Conservation (phyloP, 495 filamentous ascomycete genomes). For the Neurospora terricola region DNA sequence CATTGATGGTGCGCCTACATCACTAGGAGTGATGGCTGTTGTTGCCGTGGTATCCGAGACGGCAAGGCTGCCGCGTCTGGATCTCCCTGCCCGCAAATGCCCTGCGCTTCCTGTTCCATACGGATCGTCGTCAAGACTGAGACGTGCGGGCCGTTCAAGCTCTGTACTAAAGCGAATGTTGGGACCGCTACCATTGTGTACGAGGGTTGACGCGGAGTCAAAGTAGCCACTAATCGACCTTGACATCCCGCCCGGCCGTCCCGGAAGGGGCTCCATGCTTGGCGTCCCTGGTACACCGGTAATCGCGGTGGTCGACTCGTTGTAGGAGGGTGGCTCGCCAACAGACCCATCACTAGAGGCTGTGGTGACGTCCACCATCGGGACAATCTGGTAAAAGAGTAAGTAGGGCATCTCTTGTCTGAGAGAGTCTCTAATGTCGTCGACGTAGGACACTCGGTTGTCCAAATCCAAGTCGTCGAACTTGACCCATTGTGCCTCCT, state of each 20-base stretch:
- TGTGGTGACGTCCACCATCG: constrained; percentile 60
- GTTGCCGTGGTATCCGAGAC: constrained; percentile 35
- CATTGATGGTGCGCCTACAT: constrained; percentile 16
- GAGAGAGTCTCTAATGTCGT: constrained; percentile 63
- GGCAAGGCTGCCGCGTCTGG: constrained; percentile 37
- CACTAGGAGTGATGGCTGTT: constrained; percentile 21
- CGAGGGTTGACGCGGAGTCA: constrained; percentile 23
- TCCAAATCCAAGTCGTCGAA: constrained; percentile 71
- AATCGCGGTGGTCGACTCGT: constrained; percentile 25
- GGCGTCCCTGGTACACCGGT: constrained; percentile 9
- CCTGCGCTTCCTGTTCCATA: constrained; percentile 16
- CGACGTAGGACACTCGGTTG: constrained; percentile 58
- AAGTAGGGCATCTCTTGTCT: constrained; percentile 87
- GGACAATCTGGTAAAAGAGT: constrained; percentile 88
- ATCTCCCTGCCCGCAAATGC: constrained; percentile 15
- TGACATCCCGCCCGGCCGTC: constrained; percentile 15
- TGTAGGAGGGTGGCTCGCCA: constrained; percentile 44
- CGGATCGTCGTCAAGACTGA: constrained; percentile 28
- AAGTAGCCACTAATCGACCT: constrained; percentile 34
- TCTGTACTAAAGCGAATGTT: constrained; percentile 34
- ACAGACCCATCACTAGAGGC: constrained; percentile 43
- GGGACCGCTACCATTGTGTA: constrained; percentile 8
- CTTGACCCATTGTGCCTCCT: constrained; percentile 68
- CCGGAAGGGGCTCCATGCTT: constrained; percentile 4
- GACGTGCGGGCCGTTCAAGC: constrained; percentile 21